phyloP scores from a whole-genome alignment of 768 basidiomycete species.

The Kwoniella europaea region DNA sequence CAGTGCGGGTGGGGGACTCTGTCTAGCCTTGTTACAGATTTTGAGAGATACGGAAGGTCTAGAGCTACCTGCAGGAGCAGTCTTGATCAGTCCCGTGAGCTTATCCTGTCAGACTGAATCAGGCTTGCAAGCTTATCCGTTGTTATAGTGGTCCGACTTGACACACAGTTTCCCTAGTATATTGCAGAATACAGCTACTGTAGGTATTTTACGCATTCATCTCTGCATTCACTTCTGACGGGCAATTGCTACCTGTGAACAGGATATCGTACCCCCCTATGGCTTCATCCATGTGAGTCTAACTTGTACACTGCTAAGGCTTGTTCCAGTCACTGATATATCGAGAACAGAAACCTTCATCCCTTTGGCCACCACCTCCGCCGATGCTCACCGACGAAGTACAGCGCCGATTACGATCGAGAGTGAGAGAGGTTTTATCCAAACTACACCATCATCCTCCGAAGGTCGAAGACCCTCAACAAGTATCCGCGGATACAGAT shows the following conservation, averaged over 20 bases:
- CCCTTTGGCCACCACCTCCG: slow-evolving; percentile 59
- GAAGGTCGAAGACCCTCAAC: slow-evolving; percentile 13
- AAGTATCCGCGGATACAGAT: neutral
- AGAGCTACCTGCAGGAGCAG: slow-evolving; percentile 82
- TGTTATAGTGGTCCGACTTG: slow-evolving; percentile 65
- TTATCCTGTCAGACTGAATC: neutral
- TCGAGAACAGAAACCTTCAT: slow-evolving; percentile 54
- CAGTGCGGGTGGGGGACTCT: slow-evolving; percentile 89
- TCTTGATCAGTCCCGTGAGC: slow-evolving; percentile 92
- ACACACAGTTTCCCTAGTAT: slow-evolving; percentile 94
- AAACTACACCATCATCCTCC: slow-evolving; percentile 27
- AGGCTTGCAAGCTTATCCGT: slow-evolving; percentile 7
- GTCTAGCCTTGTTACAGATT: slow-evolving; percentile 77
- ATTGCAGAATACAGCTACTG: slow-evolving; percentile 80
- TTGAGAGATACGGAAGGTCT: slow-evolving; percentile 77
- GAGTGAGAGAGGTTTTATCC: slow-evolving; percentile 48
- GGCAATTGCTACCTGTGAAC: neutral
- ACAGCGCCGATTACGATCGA: slow-evolving; percentile 41
- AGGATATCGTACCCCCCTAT: slow-evolving; percentile 70
- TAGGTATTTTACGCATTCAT: slow-evolving; percentile 54
- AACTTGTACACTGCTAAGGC: neutral
- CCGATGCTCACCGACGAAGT: slow-evolving; percentile 55
- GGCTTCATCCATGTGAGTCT: slow-evolving; percentile 58
- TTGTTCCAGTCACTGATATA: neutral
- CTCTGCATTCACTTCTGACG: too few species aligned